Evolutionary conservation across 768 basidiomycete genomes (phyloP), one percentile per base, ranked within the genome.

Genomic region (Tulasnella sp.): DNA sequence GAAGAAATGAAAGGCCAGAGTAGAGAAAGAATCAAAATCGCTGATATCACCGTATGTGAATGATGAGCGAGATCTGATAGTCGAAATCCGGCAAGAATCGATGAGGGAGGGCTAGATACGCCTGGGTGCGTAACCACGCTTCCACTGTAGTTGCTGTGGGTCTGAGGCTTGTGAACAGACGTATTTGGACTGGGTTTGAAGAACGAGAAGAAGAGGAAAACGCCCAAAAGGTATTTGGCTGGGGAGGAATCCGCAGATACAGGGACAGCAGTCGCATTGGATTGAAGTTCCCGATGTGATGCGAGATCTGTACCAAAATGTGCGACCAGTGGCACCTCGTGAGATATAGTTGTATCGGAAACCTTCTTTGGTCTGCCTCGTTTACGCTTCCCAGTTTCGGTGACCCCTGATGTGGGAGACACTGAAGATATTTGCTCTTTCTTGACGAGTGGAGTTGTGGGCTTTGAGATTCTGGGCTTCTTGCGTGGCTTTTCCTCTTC

Each of bases 131-230:
- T 12, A 12, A 35, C 34, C 34, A 19, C 19, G 12, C 34, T 12
- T 12, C 12, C 34, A 35, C 34, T 19, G 19, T 35, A 40, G 15
- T 40, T 40, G 5, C 25, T 29, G 22, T 50, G 48, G 16, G 33
- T 16, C 15, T 50, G 35, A 39, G 39, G 48, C 19, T 40, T 25
- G 39, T n/a, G 35, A 15, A 41, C 42, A 19, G 37, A 31, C 28
- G 25, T 22, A 25, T 59, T 58, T 83, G 81, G 28, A 28, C 82
- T 78, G 0, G 80, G 82, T 58, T 83, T 86, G 70, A 87, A 84
- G 66, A 89, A 83, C 0, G 83, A 87, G 67, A 90, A 86, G 48
- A 89, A 70, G 0, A 83, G 83, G 59, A 89, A 89, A 24, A 77
- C 77, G 24, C 83, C 85, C 41, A 90, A 76, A 45, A 89, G 78